phyloP scores from a whole-genome alignment of 345 rosid species.

The Toxicodendron radicans region DNA sequence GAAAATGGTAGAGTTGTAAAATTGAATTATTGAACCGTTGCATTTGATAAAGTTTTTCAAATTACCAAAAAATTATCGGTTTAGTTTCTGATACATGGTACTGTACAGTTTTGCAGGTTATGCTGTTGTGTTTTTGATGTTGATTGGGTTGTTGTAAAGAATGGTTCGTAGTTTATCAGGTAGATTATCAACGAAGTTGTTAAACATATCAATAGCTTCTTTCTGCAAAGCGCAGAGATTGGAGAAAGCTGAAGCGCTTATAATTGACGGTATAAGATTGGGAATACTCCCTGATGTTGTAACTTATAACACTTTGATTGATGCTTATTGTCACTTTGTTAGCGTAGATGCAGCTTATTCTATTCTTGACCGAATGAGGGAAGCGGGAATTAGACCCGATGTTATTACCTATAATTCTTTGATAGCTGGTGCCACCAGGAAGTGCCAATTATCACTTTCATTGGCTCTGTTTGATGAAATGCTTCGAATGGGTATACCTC shows the following conservation, averaged over 20 bases:
- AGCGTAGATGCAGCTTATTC: constrained; percentile 60
- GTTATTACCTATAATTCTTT: constrained; percentile 68
- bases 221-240: constrained; percentile 54
- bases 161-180: constrained; percentile 49
- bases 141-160: constrained; percentile 2
- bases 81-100: neutral
- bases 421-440: constrained; percentile 61
- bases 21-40: too few species aligned
- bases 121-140: neutral
- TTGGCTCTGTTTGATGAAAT: constrained; percentile 84
- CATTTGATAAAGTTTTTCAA: too few species aligned
- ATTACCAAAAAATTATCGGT: neutral
- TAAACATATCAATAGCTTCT: constrained; percentile 62
- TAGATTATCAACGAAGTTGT: constrained; percentile 55
- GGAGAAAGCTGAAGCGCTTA: constrained; percentile 60
- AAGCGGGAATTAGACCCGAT: constrained; percentile 64
- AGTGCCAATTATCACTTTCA: constrained; percentile 35
- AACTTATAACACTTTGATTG: constrained; percentile 65
- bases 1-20: neutral
- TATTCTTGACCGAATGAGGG: constrained; percentile 59
- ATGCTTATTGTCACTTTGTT: constrained; percentile 61
- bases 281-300: constrained; percentile 87
- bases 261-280: constrained; percentile 63
- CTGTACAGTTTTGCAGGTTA: constrained; percentile 8
- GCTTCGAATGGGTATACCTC: constrained; percentile 51